phyloP scores from a whole-genome alignment of 2,329 filamentous ascomycete species.

The Daldinia sp. region DNA sequence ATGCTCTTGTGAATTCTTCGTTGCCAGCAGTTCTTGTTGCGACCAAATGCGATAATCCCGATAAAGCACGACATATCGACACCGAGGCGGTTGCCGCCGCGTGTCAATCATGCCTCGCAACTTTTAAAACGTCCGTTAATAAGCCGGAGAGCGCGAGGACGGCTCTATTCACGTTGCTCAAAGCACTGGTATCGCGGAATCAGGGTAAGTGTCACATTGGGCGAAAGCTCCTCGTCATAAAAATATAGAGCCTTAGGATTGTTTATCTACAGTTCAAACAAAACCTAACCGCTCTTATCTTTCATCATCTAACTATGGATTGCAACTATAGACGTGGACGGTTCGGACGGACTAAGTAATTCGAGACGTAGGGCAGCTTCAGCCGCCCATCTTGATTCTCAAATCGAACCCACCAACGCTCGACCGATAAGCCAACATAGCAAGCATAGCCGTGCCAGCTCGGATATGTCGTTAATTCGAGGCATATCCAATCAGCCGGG shows the following conservation, averaged over 20 bases:
- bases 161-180: constrained; percentile 79
- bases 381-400: constrained; percentile 67
- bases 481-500: constrained; percentile 60
- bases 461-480: constrained; percentile 70
- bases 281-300: not conserved
- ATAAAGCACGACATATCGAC: constrained; percentile 74
- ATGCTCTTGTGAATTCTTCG: constrained; percentile 74
- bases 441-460: constrained; percentile 75
- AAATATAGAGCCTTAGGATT: not conserved
- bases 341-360: constrained; percentile 52
- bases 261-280: not conserved
- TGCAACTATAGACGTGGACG: constrained; percentile 45
- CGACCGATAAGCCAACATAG: constrained; percentile 67
- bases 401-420: constrained; percentile 56
- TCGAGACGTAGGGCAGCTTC: constrained; percentile 67
- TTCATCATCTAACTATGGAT: constrained; percentile 17
- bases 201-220: constrained; percentile 65
- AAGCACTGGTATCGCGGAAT: constrained; percentile 71
- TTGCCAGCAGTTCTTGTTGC: constrained; percentile 84
- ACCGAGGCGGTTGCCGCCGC: constrained; percentile 68
- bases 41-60: constrained; percentile 86
- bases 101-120: constrained; percentile 74
- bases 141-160: constrained; percentile 76
- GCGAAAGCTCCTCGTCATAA: not conserved
- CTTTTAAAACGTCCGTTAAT: constrained; percentile 76